Evolutionary conservation across 805 yeast species (phyloP), one percentile per base, ranked within the genome.

Genomic region (Wickerhamiella nectarea): DNA sequence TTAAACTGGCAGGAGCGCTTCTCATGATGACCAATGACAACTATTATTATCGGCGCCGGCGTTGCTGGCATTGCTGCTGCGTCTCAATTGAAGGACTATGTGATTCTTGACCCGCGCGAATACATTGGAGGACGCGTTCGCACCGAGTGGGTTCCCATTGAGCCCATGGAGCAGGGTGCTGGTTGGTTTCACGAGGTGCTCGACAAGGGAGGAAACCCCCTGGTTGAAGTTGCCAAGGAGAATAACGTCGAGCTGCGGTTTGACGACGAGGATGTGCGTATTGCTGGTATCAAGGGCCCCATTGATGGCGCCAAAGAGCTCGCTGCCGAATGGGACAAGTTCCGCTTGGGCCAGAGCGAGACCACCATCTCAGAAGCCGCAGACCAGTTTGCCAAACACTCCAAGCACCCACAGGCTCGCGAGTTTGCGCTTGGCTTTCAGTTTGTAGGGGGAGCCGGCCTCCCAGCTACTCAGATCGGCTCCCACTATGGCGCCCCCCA

Each of bases 1-100:
- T 65, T 83, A 28, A 56, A 59, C 8, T 87, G 97, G 97, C 94
- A 87, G 54, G 75, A 79, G 48, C 20, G 14, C 22, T 38, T 18
- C 18, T 29, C 12, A 6, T 4, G 15, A 17, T 25, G 35, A 31
- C 20, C 22, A 41, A 40, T 40, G 47, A 36, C 48, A 6, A 46
- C 51, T 10, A 54, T 60, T 17, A 50, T 60, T 11, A 48, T 60
- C 18, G 64, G 64, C 9, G 64, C 60, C 14, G 64, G 64, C 15
- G 46, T 50, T 28, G 59, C 63, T 6, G 64, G 64, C 18, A 48
- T 60, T 15, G 41, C 56, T 35, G 61, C 61, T 25, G 61, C 63
- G 3, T 50, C 52, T 12, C 46, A 50, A 31, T 48, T 59, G 15
- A 39, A 38, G 3, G 47, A 48, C 31, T 52, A 57, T 24, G 36